Base-by-base conservation (phyloP, 2,329 filamentous ascomycete genomes). In the Phialophora chinensis region DNA sequence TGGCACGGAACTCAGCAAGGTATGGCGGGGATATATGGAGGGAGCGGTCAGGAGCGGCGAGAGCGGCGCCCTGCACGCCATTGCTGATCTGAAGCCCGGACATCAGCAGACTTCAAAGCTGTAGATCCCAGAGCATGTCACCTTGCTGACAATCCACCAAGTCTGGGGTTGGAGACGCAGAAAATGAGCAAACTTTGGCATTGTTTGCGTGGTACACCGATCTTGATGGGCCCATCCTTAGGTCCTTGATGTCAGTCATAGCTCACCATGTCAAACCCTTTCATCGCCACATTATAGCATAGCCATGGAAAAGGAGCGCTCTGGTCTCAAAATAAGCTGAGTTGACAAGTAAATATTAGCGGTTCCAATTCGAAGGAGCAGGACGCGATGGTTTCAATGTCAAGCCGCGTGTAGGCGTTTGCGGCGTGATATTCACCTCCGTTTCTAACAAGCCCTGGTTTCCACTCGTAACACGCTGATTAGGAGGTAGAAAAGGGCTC, bases 1-100 rank as follows among this genome's bases (percentile, higher is more conserved):
- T 2, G 85, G 86, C 0, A 86, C 85, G 0, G 85, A 87, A 76
- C 84, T 81, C 0, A 79, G 81, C 0, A 76, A 72, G 2, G 79
- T 83, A 65, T 87, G 85, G 85, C 84, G 82, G 62, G 85, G 85
- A 0, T 87, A 86, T 71, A 86, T 87, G 83, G 85, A 87, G 66
- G 85, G 86, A 1, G 85, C 85, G 0, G 75, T 87, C 11, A 71
- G 80, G 5, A 81, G 77, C 58, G 85, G 85, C 1, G 77, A 84
- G 65, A 74, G 81, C 14, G 85, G 77, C 1, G 84, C 83, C 12
- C 14, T 38, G 47, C 66, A 71, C 47, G 68, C 68, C 0, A 73
- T 73, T 42, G 82, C 86, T 71, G 80, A 84, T 3, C 63, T 82
- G 4, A 66, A 69, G 60, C 35, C 42, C 8, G 55, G 52, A 23